Evolutionary conservation across 2,329 filamentous ascomycete genomes (phyloP).

Genomic region (Pseudogymnoascus sp.): DNA sequence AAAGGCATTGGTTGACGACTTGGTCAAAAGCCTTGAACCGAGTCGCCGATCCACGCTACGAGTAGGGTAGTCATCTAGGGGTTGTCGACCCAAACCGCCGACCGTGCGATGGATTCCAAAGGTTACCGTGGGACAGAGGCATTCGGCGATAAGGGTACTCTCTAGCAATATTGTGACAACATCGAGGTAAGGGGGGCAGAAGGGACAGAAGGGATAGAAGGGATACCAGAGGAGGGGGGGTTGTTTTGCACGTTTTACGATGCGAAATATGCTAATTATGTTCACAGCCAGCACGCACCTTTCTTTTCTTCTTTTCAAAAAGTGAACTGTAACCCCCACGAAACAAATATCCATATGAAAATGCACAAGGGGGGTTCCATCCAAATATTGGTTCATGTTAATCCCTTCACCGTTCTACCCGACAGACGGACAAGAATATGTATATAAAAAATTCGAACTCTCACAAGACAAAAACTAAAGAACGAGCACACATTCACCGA

Average conservation of each 20-base stretch:
- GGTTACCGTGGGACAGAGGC: background rate
- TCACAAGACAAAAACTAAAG: slow-evolving; percentile 1
- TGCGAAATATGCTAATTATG: background rate
- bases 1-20: background rate
- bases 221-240: background rate
- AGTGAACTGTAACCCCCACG: background rate
- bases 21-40: background rate
- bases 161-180: background rate
- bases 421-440: background rate
- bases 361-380: background rate
- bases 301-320: background rate
- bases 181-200: background rate
- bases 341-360: background rate
- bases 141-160: background rate
- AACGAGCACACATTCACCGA: background rate
- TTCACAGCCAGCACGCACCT: background rate
- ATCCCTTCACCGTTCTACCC: background rate
- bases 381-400: background rate
- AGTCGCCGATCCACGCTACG: slow-evolving; percentile 2
- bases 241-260: background rate
- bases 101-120: background rate
- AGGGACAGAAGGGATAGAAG: background rate
- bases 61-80: slow-evolving; percentile 8
- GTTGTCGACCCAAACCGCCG: background rate
- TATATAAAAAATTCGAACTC: background rate